These are phyloP conservation scores for Xylaria curta DNA, from an alignment of 495 filamentous ascomycete genomes.

Conservation along the genomic window DNA sequence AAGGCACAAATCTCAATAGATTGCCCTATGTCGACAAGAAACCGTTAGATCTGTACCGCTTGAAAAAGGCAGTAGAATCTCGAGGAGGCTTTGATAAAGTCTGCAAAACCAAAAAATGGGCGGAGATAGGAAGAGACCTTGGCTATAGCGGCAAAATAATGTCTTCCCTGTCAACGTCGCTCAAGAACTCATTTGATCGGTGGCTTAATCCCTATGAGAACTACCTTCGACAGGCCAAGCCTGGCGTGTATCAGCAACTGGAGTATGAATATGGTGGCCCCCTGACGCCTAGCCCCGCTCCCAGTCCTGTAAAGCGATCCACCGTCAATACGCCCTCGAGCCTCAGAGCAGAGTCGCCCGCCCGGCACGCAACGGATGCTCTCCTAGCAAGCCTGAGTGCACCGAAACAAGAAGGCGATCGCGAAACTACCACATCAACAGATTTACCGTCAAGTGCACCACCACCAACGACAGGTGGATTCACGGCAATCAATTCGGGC, in stretches of 20 bases:
- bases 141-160: conserved; percentile 99
- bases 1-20: conserved; percentile 90
- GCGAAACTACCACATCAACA: conserved; percentile 56
- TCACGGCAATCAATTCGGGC: conserved; percentile 76
- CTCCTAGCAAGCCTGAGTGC: conserved; percentile 69
- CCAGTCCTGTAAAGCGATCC: conserved; percentile 82
- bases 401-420: conserved; percentile 50
- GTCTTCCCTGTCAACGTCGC: conserved; percentile 97
- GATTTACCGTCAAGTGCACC: conserved; percentile 56
- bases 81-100: conserved; percentile 94
- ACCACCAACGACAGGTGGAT: conserved; percentile 59
- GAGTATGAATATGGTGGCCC: conserved; percentile 94
- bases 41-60: conserved; percentile 90
- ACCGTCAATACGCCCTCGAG: conserved; percentile 72
- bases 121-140: conserved; percentile 94
- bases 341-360: conserved; percentile 71
- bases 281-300: conserved; percentile 87
- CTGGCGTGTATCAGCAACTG: conserved; percentile 93
- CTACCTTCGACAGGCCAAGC: conserved; percentile 89
- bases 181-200: conserved; percentile 97
- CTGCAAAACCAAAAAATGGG: conserved; percentile 98
- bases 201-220: conserved; percentile 98
- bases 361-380: conserved; percentile 69
- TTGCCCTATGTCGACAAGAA: conserved; percentile 98
- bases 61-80: conserved; percentile 95